phyloP scores from a whole-genome alignment of 768 basidiomycete species.

The Sistotremastrum niveocremeum region DNA sequence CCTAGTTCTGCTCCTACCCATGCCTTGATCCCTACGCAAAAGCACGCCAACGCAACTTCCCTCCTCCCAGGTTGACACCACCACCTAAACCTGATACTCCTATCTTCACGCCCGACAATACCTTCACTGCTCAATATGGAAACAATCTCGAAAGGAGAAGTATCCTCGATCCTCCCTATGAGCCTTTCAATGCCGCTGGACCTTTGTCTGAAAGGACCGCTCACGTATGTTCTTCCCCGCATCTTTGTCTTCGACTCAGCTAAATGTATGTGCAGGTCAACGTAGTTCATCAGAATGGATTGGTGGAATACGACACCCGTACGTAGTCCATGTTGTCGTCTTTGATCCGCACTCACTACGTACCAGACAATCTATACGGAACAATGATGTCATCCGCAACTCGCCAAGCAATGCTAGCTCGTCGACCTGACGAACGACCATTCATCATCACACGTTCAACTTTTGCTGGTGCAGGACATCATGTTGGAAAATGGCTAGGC shows the following conservation, averaged over 20 bases:
- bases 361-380: conserved; percentile 47
- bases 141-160: conserved; percentile 19
- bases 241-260: not conserved
- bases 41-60: conserved; percentile 36
- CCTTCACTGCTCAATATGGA: conserved; percentile 12
- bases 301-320: conserved; percentile 45
- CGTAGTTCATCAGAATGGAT: conserved; percentile 40
- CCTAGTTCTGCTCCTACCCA: conserved; percentile 48
- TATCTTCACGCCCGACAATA: conserved; percentile 25
- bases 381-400: conserved; percentile 60
- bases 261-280: conserved; percentile 19
- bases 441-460: conserved; percentile 64
- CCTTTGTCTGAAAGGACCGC: conserved; percentile 41
- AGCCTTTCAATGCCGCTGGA: conserved; percentile 44
- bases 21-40: conserved; percentile 48
- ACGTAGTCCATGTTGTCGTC: conserved; percentile 5
- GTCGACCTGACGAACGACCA: conserved; percentile 45
- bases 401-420: conserved; percentile 44
- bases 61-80: conserved; percentile 34
- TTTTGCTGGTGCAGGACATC: conserved; percentile 50
- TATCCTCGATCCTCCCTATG: conserved; percentile 40
- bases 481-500: conserved; percentile 66
- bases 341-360: not conserved
- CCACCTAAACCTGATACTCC: conserved; percentile 41
- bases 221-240: conserved; percentile 24